Conservation (phyloP, 768 basidiomycete species). For the Phlebiopsis flavidoalba region DNA sequence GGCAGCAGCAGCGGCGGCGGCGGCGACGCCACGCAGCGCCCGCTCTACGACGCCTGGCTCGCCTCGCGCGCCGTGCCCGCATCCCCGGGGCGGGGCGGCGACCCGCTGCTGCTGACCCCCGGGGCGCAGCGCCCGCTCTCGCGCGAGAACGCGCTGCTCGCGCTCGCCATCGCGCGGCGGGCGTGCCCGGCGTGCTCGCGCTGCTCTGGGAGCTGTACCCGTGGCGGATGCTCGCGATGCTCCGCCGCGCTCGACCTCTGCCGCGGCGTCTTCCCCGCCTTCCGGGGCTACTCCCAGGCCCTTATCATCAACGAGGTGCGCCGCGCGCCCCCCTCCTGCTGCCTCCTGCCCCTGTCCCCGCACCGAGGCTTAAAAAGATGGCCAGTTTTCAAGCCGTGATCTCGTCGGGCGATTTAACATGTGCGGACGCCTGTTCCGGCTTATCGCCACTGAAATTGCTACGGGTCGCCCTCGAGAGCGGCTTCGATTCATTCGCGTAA, state of each 20-base stretch:
- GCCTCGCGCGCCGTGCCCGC: conserved; percentile 20
- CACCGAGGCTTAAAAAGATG: not conserved
- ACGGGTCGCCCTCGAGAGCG: conserved; percentile 57
- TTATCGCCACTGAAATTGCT: conserved; percentile 59
- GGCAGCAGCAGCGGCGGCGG: not conserved
- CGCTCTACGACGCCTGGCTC: conserved; percentile 23
- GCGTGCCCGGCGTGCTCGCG: conserved; percentile 52
- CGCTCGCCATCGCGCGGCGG: conserved; percentile 45
- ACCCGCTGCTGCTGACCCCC: conserved; percentile 33
- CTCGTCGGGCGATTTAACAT: conserved; percentile 62
- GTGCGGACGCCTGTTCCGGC: conserved; percentile 56
- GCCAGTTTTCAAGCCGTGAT: conserved; percentile 66
- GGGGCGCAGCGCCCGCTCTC: conserved; percentile 68
- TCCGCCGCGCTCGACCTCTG: conserved; percentile 64
- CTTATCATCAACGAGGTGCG: conserved; percentile 80
- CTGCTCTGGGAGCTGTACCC: conserved; percentile 56
- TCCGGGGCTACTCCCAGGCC: conserved; percentile 82
- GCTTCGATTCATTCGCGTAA: conserved; percentile 71
- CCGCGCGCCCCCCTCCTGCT: conserved; percentile 1
- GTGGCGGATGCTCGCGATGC: conserved; percentile 63
- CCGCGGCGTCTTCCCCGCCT: conserved; percentile 75
- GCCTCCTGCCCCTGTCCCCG: too few species aligned
- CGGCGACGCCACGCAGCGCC: not conserved
- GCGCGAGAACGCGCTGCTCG: conserved; percentile 49
- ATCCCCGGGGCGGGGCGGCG: not conserved